Evolutionary conservation across 805 yeast genomes (phyloP).

Genomic region (Starmerella asiatica): DNA sequence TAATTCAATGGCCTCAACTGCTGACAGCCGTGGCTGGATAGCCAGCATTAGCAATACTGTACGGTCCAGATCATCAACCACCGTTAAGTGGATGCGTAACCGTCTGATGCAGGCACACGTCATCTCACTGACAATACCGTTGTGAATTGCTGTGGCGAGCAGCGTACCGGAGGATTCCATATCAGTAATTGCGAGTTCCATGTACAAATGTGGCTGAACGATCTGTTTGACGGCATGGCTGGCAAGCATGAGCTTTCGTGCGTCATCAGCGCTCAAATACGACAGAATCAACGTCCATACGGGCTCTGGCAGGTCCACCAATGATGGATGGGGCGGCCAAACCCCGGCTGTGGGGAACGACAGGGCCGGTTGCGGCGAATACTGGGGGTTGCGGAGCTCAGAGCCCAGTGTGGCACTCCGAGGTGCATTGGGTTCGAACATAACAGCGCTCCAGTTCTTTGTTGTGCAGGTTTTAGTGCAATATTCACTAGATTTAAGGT

Average conservation of each 20-base stretch:
- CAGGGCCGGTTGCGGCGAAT: too few relatives aligned
- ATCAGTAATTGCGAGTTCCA: conserved; percentile 16
- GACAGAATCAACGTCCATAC: conserved; percentile 14
- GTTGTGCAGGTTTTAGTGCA: too few relatives aligned
- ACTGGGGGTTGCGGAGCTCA: too few relatives aligned
- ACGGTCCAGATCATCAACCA: conserved; percentile 13
- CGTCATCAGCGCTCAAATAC: conserved; percentile 9
- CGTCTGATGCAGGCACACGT: conserved; percentile 12
- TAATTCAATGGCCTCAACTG: conserved; percentile 6
- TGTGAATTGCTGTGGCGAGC: conserved; percentile 15
- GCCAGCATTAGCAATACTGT: conserved; percentile 8
- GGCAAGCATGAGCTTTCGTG: conserved; percentile 12
- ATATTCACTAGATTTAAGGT: too few relatives aligned
- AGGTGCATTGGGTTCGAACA: too few relatives aligned
- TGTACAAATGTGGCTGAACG: conserved; percentile 13
- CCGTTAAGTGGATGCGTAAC: conserved; percentile 14
- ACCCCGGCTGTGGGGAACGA: not conserved
- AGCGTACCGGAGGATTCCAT: conserved; percentile 18
- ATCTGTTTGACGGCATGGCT: conserved; percentile 5
- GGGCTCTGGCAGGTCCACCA: conserved; percentile 7
- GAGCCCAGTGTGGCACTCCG: too few relatives aligned
- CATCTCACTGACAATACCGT: conserved; percentile 11
- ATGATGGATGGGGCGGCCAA: not conserved
- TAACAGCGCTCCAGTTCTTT: too few relatives aligned
- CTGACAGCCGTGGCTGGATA: conserved; percentile 12